Evolutionary conservation across 768 basidiomycete genomes (phyloP).

Genomic region (Mrakia frigida): DNA sequence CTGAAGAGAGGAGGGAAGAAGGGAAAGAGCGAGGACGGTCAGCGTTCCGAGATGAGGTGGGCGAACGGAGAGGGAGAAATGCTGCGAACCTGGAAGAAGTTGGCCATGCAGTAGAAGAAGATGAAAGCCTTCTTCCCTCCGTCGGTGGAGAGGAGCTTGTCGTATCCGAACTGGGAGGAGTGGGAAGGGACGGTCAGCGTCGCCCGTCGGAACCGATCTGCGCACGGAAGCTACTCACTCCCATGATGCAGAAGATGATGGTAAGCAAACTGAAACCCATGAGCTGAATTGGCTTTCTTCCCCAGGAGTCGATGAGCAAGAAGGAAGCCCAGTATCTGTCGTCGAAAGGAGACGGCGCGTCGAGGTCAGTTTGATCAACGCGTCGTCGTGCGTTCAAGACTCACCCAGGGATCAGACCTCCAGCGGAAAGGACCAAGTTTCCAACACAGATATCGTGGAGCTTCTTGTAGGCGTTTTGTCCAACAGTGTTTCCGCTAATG

Average conservation of each 20-base stretch:
- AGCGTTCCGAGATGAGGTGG: too few species aligned
- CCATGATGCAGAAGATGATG: constrained; percentile 36
- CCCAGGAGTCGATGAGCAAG: constrained; percentile 53
- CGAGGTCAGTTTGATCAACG: background rate
- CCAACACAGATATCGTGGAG: constrained; percentile 44
- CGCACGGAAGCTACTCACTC: background rate
- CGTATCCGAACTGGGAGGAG: constrained; percentile 40
- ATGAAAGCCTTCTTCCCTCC: constrained; percentile 41
- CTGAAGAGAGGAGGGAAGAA: constrained; percentile 24
- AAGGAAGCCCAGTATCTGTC: constrained; percentile 44
- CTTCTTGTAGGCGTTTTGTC: constrained; percentile 37
- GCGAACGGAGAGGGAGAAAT: too few species aligned
- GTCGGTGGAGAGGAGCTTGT: constrained; percentile 39
- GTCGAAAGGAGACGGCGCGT: background rate
- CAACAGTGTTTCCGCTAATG: constrained; percentile 33
- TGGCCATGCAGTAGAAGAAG: constrained; percentile 45
- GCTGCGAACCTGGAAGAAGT: constrained; percentile 40
- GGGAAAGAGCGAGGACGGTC: too few species aligned
- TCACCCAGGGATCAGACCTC: constrained; percentile 43
- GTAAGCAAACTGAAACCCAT: constrained; percentile 41
- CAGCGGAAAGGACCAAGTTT: constrained; percentile 44
- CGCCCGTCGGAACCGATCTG: background rate
- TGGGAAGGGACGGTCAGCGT: constrained; percentile 13
- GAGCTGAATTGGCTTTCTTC: constrained; percentile 67
- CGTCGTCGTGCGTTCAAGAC: background rate